Evolutionary conservation across 2,329 filamentous ascomycete species (phyloP), one percentile per base, ranked within the genome.

Genomic region (Pestalotiopsis sp.): DNA sequence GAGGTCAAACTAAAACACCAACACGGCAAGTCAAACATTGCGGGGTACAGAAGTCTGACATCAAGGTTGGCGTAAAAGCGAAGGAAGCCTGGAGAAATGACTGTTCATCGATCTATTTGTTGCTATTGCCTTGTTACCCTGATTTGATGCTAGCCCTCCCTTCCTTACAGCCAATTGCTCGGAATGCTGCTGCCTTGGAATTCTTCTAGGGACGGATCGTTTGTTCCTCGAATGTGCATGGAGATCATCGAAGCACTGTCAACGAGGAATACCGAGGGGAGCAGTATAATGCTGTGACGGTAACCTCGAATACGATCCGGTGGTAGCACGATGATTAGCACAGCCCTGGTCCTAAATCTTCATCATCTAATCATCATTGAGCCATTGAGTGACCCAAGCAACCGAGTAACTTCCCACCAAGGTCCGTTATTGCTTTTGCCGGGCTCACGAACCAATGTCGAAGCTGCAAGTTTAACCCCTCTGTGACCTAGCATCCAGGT

Each of bases 1-100:
- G 22, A 52, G 35, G 10, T 63, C 35, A 48, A 63, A 63, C 60
- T 48, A 44, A 24, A 24, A 39, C 60, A 52, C 60, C 60, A 63
- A 63, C 38, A 48, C n/a, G 60, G 60, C 60, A 63, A 63, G 38
- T 63, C 60, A 22, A 63, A 24, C 40, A 63, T 48, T 63, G 60
- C 60, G 60, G 60, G 60, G 60, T 63, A 48, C 40, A 63, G 38
- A 40, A 40, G 35, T 63, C 60, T 63, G 60, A 63, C 60, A 63
- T 63, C 60, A 63, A 63, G 38, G 38, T 63, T 63, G 38, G n/a
- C 20, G 30, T 30, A 26, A 2, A 58, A 26, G 56, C 56, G 22
- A 58, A 35, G 58, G n/a, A 61, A 38, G 58, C 58, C 22, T 58
- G 22, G 56, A 58, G 56, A 26, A 35, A 35, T 9, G 22, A 22